Conservation (phyloP, 345 rosid species). For the Streptanthus diversifolius region DNA sequence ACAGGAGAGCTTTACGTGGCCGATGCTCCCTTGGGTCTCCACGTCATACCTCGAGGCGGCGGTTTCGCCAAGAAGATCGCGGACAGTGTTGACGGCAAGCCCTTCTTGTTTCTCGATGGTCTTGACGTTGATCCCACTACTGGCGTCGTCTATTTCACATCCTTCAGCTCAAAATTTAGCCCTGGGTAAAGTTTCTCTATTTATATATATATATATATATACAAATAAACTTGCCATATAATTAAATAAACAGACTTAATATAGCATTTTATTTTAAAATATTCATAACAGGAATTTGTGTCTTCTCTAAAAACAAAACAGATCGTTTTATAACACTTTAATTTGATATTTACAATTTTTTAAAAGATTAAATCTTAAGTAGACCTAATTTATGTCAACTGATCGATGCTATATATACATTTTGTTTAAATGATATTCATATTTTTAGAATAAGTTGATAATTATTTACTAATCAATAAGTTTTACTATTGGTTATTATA, state of each 20-base stretch:
- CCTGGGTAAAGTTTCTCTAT: constrained; percentile 14
- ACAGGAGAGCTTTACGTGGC: constrained; percentile 42
- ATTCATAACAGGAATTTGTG: not conserved
- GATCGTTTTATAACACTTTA: no score
- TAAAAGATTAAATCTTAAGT: not conserved
- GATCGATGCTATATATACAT: not conserved
- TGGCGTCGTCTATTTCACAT: constrained; percentile 42
- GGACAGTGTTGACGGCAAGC: constrained; percentile 28
- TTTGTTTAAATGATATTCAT: not conserved
- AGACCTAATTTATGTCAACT: no score
- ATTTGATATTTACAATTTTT: not conserved
- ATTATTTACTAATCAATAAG: not conserved
- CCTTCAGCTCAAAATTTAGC: constrained; percentile 34
- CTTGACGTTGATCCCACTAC: constrained; percentile 40
- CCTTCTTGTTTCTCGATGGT: constrained; percentile 38
- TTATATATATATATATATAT: not conserved
- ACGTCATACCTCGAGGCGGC: constrained; percentile 34
- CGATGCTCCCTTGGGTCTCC: constrained; percentile 47
- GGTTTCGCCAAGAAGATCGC: constrained; percentile 39
- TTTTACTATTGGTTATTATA: constrained; percentile 4
- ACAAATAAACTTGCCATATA: not conserved
- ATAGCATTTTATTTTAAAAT: not conserved
- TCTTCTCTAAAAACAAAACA: not conserved
- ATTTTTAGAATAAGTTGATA: not conserved
- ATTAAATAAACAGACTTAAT: not conserved